Base-by-base conservation (phyloP, 225 moss, liverwort and hornwort species). In the Polytrichum commune region DNA sequence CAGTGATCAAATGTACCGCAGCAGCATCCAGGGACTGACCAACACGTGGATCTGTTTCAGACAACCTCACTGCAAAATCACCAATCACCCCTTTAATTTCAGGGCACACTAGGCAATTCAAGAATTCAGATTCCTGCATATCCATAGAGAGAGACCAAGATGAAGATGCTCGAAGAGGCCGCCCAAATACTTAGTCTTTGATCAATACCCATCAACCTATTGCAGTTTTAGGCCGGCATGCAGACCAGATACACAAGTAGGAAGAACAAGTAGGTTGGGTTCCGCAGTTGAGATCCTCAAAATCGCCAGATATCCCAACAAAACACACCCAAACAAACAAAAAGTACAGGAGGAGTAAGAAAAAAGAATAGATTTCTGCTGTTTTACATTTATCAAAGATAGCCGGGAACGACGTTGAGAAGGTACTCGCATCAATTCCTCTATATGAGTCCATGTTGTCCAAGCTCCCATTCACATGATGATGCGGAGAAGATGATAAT, bases 341-440 rank as follows among this genome's bases (percentile, higher is more conserved):
- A 57, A 58, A 58, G 58, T 1, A 23, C 22, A 58, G 22, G 6
- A 58, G n/a, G 58, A 20, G 58, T 19, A 33, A 67, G 22, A 58
- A 13, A 27, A 25, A 63, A 46, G 69, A 63, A 27, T 23, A 57
- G 77, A 24, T 28, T 29, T 29, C 27, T 28, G 28, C 29, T 54
- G 64, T 1, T 75, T 81, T 90, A 96, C 96, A 60, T 86, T 88
- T 89, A 76, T 84, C 90, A 66, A 93, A 93, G 63, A 93, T 71
- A 25, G 88, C 96, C 35, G 93, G 93, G 71, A 93, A 93, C 65
- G 96, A 90, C 69, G 87, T 89, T 54, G 96, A 90, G 82, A 96
- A 93, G 62, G 85, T 91, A 62, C 84, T 89, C 19, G 80, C 69
- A 64, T 93, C 91, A 16, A 74, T 85, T 70, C 89, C 92, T 63